These are phyloP conservation scores for Xylariales sp. DNA, from an alignment of 2,329 filamentous ascomycete species.

Conservation along the genomic window DNA sequence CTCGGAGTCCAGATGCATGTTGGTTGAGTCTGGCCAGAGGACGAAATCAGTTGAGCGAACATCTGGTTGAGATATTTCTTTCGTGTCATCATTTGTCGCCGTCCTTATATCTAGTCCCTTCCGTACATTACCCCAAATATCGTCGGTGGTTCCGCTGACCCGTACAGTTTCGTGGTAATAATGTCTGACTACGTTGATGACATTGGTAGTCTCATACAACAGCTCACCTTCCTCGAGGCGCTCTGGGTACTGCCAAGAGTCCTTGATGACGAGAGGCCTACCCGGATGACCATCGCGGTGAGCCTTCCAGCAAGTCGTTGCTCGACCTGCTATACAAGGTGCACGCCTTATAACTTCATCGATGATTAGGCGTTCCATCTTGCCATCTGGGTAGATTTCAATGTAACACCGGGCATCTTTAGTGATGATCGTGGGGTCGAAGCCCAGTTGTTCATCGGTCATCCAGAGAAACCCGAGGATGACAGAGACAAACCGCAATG, in stretches of 20 bases:
- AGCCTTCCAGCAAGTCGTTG: conserved; percentile 40
- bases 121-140: conserved; percentile 27
- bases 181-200: too few relatives aligned
- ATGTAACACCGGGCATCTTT: too few relatives aligned
- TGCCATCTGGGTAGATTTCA: too few relatives aligned
- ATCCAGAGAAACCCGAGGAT: too few relatives aligned
- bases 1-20: too few relatives aligned
- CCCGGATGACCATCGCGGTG: not conserved
- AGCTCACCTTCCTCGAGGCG: conserved; percentile 36
- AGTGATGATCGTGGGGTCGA: too few relatives aligned
- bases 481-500: too few relatives aligned
- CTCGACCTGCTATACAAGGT: conserved; percentile 12
- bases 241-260: conserved; percentile 37
- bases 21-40: too few relatives aligned
- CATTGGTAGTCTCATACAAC: conserved; percentile 29
- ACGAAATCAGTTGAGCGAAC: too few relatives aligned
- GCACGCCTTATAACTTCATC: too few relatives aligned
- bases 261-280: conserved; percentile 37
- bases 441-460: too few relatives aligned
- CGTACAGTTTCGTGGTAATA: conserved; percentile 36
- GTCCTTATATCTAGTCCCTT: conserved; percentile 23
- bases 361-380: too few relatives aligned
- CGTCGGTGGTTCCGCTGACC: conserved; percentile 25
- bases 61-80: conserved; percentile 30
- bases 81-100: conserved; percentile 28